Evolutionary conservation across 805 yeast genomes (phyloP).

Genomic region (Metschnikowia dekortorum): DNA sequence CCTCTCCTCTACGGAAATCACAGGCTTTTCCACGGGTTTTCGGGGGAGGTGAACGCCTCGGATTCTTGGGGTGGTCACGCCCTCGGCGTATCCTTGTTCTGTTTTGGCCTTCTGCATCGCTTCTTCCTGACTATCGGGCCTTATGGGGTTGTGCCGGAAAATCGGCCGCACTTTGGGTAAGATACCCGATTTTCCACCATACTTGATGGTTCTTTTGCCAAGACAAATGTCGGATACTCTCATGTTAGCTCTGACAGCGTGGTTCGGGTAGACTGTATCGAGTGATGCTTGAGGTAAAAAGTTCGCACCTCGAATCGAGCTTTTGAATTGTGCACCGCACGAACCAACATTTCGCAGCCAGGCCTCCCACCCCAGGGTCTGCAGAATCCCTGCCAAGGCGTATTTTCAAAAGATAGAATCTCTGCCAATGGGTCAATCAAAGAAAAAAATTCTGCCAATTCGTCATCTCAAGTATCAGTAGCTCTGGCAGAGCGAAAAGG

Average conservation of each 20-base stretch:
- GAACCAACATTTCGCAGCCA: not conserved
- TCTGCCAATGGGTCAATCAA: too few species aligned
- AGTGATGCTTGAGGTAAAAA: not conserved
- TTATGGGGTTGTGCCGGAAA: conserved; percentile 58
- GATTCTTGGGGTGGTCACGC: conserved; percentile 61
- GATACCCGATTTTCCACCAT: conserved; percentile 72
- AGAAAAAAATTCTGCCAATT: too few species aligned
- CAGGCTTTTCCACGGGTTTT: conserved; percentile 48
- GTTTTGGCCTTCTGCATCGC: conserved; percentile 42
- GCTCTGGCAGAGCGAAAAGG: too few species aligned
- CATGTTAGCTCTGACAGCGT: conserved; percentile 4
- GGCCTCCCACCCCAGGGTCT: not conserved
- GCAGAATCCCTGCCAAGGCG: too few species aligned
- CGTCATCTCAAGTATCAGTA: too few species aligned
- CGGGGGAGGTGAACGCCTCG: conserved; percentile 45
- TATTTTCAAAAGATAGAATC: too few species aligned
- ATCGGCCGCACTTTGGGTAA: conserved; percentile 75
- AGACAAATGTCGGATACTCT: conserved; percentile 21
- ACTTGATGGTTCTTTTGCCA: conserved; percentile 48
- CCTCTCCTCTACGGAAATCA: conserved; percentile 56
- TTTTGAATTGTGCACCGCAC: not conserved
- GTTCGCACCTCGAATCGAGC: not conserved
- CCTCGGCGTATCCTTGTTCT: conserved; percentile 65
- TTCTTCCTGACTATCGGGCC: conserved; percentile 44
- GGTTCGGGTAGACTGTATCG: not conserved